Evolutionary conservation across 2,329 filamentous ascomycete genomes (phyloP).

Genomic region (Talaromyces sp.): DNA sequence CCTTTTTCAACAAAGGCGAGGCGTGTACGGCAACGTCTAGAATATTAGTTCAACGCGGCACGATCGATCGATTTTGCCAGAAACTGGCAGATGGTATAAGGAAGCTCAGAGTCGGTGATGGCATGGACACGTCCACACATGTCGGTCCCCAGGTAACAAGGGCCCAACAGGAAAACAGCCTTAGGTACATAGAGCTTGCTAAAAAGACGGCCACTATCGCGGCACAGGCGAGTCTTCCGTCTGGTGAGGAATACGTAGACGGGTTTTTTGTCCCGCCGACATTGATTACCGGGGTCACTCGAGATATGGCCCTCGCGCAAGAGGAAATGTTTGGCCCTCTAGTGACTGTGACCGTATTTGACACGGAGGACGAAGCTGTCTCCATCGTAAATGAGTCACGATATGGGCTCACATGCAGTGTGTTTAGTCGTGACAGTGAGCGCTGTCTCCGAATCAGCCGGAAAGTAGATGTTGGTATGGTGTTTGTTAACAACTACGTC

Average conservation of each 20-base stretch:
- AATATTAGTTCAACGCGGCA: conserved; percentile 15
- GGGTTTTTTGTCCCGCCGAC: conserved; percentile 25
- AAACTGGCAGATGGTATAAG: not conserved
- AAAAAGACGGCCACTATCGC: not conserved
- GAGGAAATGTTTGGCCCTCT: conserved; percentile 33
- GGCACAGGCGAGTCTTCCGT: not conserved
- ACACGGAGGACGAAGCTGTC: conserved; percentile 23
- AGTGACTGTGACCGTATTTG: conserved; percentile 24
- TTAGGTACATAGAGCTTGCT: no score
- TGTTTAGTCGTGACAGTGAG: conserved; percentile 15
- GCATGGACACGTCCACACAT: no score
- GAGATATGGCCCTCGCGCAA: conserved; percentile 19
- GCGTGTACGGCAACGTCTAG: conserved; percentile 17
- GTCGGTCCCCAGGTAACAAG: not conserved
- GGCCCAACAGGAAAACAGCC: no score
- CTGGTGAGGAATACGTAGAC: not conserved
- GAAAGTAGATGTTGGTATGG: conserved; percentile 12
- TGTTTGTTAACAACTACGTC: conserved; percentile 10
- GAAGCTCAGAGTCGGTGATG: no score
- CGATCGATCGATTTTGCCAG: no score
- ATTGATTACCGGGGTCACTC: conserved; percentile 19
- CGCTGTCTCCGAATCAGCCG: conserved; percentile 36
- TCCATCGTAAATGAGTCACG: conserved; percentile 24
- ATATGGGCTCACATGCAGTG: conserved; percentile 28
- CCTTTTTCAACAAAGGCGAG: conserved; percentile 21